These are phyloP conservation scores for Stipa capillata DNA, from an alignment of 176 grass and related monocot genomes.

Conservation along the genomic window DNA sequence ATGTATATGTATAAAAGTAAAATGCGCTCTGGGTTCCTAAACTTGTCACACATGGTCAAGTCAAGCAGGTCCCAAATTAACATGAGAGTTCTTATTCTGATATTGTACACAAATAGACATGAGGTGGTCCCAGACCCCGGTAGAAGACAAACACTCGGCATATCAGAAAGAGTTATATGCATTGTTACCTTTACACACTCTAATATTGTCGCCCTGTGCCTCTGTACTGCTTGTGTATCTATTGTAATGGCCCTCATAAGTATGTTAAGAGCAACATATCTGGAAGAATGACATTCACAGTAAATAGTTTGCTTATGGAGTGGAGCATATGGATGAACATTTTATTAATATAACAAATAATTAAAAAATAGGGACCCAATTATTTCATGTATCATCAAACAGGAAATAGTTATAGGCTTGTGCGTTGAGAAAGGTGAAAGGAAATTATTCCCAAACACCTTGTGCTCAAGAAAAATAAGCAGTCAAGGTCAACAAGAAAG, in stretches of 20 bases:
- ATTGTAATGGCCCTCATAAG: constrained; percentile 85
- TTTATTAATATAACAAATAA: constrained; percentile 2
- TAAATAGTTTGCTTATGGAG: background rate
- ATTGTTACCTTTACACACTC: constrained; percentile 91
- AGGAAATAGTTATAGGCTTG: background rate
- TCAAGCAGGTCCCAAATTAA: too few relatives aligned
- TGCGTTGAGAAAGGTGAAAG: background rate
- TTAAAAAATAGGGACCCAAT: background rate
- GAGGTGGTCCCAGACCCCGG: background rate
- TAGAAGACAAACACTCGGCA: background rate
- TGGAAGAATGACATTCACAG: constrained; percentile 22
- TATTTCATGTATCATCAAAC: background rate
- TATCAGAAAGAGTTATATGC: background rate
- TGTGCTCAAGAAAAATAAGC: background rate
- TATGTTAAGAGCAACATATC: constrained; percentile 98
- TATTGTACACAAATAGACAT: background rate
- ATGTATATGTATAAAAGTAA: too few relatives aligned
- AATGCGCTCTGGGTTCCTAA: too few relatives aligned
- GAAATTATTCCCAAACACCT: background rate
- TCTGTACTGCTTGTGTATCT: constrained; percentile 92
- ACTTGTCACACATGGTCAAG: too few relatives aligned
- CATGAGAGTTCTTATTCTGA: background rate
- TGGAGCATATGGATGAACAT: background rate
- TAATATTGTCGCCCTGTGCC: constrained; percentile 87
- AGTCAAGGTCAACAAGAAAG: background rate